Evolutionary conservation across 2,329 filamentous ascomycete species (phyloP).

Genomic region (Thermoascus crustaceus): DNA sequence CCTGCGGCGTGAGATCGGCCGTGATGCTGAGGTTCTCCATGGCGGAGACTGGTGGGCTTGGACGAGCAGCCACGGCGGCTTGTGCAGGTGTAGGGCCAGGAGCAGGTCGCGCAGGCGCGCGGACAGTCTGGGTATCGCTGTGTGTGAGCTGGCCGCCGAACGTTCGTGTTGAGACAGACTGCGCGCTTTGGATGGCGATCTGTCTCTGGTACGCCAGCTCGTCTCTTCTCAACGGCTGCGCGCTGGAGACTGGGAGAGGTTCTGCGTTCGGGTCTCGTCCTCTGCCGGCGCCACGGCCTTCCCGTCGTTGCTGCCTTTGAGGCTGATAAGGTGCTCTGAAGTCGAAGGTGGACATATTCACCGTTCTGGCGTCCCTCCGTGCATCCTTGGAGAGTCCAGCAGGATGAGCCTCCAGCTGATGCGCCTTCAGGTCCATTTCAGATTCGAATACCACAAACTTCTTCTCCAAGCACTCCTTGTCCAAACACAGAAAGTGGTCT

Average conservation of each 20-base stretch:
- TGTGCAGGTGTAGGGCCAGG: slow-evolving; percentile 19
- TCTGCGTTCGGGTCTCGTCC: slow-evolving; percentile 85
- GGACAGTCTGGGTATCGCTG: slow-evolving; percentile 37
- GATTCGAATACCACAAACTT: slow-evolving; percentile 96
- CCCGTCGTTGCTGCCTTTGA: slow-evolving; percentile 50
- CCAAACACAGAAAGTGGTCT: slow-evolving; percentile 78
- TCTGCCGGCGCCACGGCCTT: slow-evolving; percentile 51
- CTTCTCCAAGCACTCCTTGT: slow-evolving; percentile 86
- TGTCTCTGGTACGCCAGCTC: slow-evolving; percentile 88
- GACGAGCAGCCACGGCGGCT: slow-evolving; percentile 13
- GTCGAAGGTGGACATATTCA: slow-evolving; percentile 83
- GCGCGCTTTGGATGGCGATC: slow-evolving; percentile 81
- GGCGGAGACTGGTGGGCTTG: slow-evolving; percentile 21
- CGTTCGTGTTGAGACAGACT: slow-evolving; percentile 67
- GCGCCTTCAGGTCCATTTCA: slow-evolving; percentile 88
- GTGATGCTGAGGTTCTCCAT: slow-evolving; percentile 47
- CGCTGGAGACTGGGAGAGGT: slow-evolving; percentile 64
- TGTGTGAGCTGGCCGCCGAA: slow-evolving; percentile 79
- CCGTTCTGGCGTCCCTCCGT: slow-evolving; percentile 70
- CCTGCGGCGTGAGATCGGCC: slow-evolving; percentile 56
- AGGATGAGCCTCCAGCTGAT: slow-evolving; percentile 78
- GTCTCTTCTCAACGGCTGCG: slow-evolving; percentile 72
- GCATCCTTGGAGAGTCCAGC: slow-evolving; percentile 73
- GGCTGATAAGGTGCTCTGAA: slow-evolving; percentile 63
- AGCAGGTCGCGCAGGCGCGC: slow-evolving; percentile 35